Conservation (phyloP, 495 filamentous ascomycete genomes). For the Talaromyces trachyspermus region DNA sequence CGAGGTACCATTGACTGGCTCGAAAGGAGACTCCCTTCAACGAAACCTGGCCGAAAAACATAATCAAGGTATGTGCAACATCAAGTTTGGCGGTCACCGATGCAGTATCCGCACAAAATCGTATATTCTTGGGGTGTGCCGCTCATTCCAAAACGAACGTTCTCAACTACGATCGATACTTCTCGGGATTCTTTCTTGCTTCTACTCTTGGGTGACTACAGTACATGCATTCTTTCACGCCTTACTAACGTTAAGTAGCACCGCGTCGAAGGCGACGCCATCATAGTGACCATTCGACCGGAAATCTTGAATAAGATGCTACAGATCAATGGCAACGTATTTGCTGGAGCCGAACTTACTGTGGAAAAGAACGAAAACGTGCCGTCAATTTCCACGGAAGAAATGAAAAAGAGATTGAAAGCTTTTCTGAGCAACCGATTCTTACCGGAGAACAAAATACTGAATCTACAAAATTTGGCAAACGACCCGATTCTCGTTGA, state of each 20-base stretch:
- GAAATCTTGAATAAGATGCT: slow-evolving; percentile 54
- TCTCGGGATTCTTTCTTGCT: slow-evolving; percentile 23
- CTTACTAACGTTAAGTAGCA: slow-evolving; percentile 73
- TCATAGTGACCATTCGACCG: slow-evolving; percentile 58
- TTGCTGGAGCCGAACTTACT: slow-evolving; percentile 53
- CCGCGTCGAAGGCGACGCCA: slow-evolving; percentile 57
- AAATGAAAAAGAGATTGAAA: slow-evolving; percentile 38
- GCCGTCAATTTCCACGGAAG: slow-evolving; percentile 29
- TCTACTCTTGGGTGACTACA: slow-evolving; percentile 39
- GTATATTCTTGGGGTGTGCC: slow-evolving; percentile 46
- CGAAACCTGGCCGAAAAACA: slow-evolving; percentile 48
- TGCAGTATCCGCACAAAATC: slow-evolving; percentile 40
- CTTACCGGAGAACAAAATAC: slow-evolving; percentile 56
- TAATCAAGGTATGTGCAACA: slow-evolving; percentile 77
- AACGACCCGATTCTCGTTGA: slow-evolving; percentile 57
- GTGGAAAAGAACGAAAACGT: slow-evolving; percentile 36
- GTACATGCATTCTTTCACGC: slow-evolving; percentile 47
- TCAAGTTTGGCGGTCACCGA: slow-evolving; percentile 40
- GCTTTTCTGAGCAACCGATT: slow-evolving; percentile 68
- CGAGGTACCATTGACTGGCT: slow-evolving; percentile 67
- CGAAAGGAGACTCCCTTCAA: slow-evolving; percentile 61
- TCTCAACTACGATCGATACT: slow-evolving; percentile 50
- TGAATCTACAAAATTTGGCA: slow-evolving; percentile 70
- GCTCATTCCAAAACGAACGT: slow-evolving; percentile 49
- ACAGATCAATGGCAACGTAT: slow-evolving; percentile 54